Conservation (phyloP, 306 rosid genomes). For the Quercus bicolor region DNA sequence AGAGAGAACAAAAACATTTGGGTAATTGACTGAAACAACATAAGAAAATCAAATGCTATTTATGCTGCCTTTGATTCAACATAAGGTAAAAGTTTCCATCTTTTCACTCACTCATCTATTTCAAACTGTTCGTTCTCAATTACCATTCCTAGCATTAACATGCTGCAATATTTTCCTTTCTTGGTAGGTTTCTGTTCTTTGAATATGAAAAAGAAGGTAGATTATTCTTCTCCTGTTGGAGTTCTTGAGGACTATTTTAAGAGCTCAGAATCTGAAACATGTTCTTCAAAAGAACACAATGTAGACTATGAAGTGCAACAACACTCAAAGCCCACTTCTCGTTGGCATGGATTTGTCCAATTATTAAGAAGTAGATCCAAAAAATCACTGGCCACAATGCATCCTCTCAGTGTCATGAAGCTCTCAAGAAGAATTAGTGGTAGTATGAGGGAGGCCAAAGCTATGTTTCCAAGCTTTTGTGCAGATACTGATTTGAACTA, state of each 20-base stretch:
- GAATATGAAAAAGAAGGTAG: conserved; percentile 63
- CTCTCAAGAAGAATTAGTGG: conserved; percentile 65
- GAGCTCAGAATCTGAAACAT: conserved; percentile 78
- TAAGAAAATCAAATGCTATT: conserved; percentile 7
- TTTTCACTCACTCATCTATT: not conserved
- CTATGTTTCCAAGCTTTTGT: conserved; percentile 38
- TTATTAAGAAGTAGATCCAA: conserved; percentile 53
- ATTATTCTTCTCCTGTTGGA: conserved; percentile 59
- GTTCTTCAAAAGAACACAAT: conserved; percentile 54
- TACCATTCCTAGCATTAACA: not conserved
- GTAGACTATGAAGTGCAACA: conserved; percentile 29
- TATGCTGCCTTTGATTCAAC: conserved; percentile 2
- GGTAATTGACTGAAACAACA: not conserved
- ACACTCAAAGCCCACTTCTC: conserved; percentile 38
- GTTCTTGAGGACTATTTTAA: conserved; percentile 84
- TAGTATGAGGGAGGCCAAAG: conserved; percentile 53
- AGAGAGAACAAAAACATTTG: not conserved
- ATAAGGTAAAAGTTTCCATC: not conserved
- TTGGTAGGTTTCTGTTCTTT: conserved; percentile 22
- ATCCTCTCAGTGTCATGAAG: conserved; percentile 44
- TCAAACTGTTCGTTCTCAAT: not conserved
- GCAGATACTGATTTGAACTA: conserved; percentile 37
- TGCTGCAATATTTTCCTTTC: conserved; percentile 20
- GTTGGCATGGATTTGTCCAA: conserved; percentile 52
- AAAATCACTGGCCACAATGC: conserved; percentile 44